phyloP scores from a whole-genome alignment of 495 filamentous ascomycete species.

The Podospora tetraspora region DNA sequence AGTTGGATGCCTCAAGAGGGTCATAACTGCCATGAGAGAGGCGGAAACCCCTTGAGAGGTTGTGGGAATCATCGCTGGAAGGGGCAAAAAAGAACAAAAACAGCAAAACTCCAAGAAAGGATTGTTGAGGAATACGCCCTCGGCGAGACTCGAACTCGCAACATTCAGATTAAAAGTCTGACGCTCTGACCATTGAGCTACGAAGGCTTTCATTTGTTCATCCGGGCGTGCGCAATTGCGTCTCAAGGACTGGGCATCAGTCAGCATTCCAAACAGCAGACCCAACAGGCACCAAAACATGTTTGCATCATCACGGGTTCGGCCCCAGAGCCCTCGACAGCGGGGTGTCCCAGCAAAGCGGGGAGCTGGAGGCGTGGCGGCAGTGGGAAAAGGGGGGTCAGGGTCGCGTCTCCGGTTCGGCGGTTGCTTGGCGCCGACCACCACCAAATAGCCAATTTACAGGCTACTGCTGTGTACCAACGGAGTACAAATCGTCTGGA shows the following conservation, averaged over 20 bases:
- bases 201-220: conserved; percentile 14
- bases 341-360: background rate
- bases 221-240: background rate
- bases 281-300: background rate
- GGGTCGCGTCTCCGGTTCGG: background rate
- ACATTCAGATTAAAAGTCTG: conserved; percentile 35
- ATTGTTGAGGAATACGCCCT: conserved; percentile 8
- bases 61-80: no score
- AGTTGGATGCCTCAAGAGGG: background rate
- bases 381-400: background rate
- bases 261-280: background rate
- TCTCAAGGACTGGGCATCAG: background rate
- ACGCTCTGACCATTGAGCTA: conserved; percentile 33
- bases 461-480: background rate
- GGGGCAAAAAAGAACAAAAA: conserved; percentile 9
- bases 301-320: background rate
- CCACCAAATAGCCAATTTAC: background rate
- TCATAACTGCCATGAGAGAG: background rate
- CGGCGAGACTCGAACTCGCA: conserved; percentile 35
- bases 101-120: background rate
- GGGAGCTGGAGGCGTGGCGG: background rate
- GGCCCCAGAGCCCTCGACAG: background rate
- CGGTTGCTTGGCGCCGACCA: background rate
- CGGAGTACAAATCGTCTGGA: no score
- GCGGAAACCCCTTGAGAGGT: background rate